Percentiles rank a stretch among this genome's conserved stretches.
phyloP scores from a whole-genome alignment of 495 filamentous ascomycete species.

The Penicillium maclennaniae region DNA sequence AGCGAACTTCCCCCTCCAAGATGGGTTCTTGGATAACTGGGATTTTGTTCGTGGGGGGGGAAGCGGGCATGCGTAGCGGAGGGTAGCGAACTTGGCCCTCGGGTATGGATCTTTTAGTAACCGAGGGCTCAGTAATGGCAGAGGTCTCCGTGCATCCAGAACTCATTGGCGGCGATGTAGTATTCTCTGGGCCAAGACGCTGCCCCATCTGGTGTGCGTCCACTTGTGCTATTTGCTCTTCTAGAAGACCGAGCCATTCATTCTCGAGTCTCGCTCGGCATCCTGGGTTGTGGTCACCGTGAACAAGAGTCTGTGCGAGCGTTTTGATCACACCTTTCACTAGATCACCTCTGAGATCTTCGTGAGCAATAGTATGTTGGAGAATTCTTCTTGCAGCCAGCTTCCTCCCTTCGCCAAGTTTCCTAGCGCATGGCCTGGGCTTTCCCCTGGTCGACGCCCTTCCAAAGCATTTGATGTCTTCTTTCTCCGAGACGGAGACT shows the following conservation, averaged over 20 bases:
- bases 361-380: neutral
- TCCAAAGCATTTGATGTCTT: neutral
- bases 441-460: neutral
- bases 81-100: neutral
- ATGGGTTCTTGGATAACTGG: neutral
- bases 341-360: neutral
- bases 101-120: neutral
- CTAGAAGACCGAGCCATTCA: neutral
- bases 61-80: too few relatives aligned
- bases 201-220: neutral
- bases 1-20: neutral
- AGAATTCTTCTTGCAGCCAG: neutral
- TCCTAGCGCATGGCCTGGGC: neutral
- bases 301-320: neutral
- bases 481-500: neutral
- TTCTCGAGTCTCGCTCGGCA: neutral
- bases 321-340: neutral
- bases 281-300: neutral
- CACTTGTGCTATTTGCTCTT: neutral
- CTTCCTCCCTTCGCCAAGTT: neutral
- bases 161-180: neutral
- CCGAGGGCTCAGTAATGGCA: neutral
- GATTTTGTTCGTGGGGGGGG: too few relatives aligned
- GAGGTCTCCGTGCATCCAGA: neutral
- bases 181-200: neutral